Evolutionary conservation across 1,284 basidiomycete genomes (phyloP), one percentile per base, ranked within the genome.

Genomic region (Rhodotorula sp.): DNA sequence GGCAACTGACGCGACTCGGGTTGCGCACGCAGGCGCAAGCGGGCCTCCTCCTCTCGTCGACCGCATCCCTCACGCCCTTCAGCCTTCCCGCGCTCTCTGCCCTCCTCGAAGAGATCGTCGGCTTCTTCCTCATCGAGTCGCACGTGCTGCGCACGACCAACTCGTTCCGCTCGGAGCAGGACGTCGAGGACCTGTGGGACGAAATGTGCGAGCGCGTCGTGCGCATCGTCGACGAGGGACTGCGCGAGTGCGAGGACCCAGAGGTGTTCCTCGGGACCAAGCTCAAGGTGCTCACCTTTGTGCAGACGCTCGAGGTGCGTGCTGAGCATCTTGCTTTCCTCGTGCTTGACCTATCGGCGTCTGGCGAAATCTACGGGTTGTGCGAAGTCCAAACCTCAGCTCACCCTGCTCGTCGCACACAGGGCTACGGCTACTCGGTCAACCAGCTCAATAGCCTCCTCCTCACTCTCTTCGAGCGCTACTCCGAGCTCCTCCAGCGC

Each of bases 111-210:
- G 92, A 98, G 82, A 92, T 98, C 72, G 91, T 95, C n/a, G 97
- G 97, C 0, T 99, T 97, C 83, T 99, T 99, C 84, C 93, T 99
- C 70, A 90, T 99, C 74, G 97, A 99, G 82, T 89, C 88, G 9
- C 91, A 97, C 79, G 95, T 99, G 0, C 86, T 98, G 9, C 88
- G 90, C 76, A 93, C 93, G 0, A 93, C 93, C 10, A 82, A 83
- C 7, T 80, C 82, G 27, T 99, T 99, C 83, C 88, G 97, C 19
- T 91, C 91, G 21, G 88, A 91, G 77, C 86, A 88, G 49, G 94
- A 99, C 75, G 90, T 99, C 1, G 95, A 99, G 77, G 93, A 97
- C 76, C 86, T 99, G 10, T 99, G 97, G 96, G 92, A 97, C 74
- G 89, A 88, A 41, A 88, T 99, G 77, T 89, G 95, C 70, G 83